Base-by-base conservation (phyloP, 768 basidiomycete species). In the Trametes villosa region DNA sequence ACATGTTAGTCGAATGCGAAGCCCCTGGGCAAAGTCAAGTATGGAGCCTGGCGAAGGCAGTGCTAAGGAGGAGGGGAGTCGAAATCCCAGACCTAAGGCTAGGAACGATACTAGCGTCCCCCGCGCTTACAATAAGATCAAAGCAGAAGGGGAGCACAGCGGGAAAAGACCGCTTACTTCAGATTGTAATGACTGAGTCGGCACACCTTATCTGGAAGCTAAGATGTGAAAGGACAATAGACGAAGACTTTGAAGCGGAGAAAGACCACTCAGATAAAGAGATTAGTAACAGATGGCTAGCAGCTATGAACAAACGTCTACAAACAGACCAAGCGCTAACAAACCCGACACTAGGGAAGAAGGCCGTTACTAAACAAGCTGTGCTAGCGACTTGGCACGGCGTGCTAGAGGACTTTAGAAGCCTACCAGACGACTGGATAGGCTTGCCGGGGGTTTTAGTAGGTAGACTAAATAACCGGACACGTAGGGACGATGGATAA, bases 1-100 rank as follows among this genome's bases (percentile, higher is more conserved):
- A 73, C 47, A 70, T 72, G 5, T 59, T 72, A 0, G 49, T 38
- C 0, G 11, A 59, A 0, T 72, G 71, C 36, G 6, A 36, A 2
- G 51, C 53, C 4, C 42, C 53, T 1, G 64, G 55, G 0, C 24
- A 46, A 15, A 7, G 13, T 15, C 3, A 31, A n/a, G 22, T 67
- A 4, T 65, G 66, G 69, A 7, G 24, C 11, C 54, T 68, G 0
- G 46, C 30, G 0, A 9, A 7, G 9, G 46, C 42, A 2, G 46
- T 66, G 11, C 63, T 59, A 55, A 17, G 1, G 15, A 36, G 22
- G 24, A 57, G 51, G 22, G n/a, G 13, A 0, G 26, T 30, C 5
- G 0, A 15, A 0, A 48, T 45, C 36, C 63, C 59, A 5, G 46
- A 1, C 4, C 8, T 55, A 15, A 34, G 47, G 33, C 26, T 60